phyloP scores from a whole-genome alignment of 352 stramenopile species.

The Globisporangium polare region DNA sequence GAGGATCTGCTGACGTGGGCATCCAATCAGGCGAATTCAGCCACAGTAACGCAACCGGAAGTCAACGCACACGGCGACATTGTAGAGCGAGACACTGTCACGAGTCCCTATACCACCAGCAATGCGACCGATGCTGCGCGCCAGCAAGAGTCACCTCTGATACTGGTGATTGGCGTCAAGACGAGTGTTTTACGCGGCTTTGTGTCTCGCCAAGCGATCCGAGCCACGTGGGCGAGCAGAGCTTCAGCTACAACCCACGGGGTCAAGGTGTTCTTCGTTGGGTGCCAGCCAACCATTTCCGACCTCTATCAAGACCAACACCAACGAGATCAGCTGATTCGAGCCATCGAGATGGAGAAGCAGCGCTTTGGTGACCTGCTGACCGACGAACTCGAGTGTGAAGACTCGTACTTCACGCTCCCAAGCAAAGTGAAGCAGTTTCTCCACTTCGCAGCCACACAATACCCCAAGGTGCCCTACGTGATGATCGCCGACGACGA shows the following conservation, averaged over 20 bases:
- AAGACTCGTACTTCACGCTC: slow-evolving; percentile 32
- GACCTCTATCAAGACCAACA: background rate
- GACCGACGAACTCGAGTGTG: slow-evolving; percentile 33
- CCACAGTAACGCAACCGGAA: background rate
- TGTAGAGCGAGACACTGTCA: background rate
- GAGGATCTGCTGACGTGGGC: slow-evolving; percentile 14
- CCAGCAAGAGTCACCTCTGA: background rate
- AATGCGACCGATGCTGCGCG: background rate
- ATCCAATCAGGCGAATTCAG: background rate
- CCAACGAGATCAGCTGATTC: slow-evolving; percentile 2
- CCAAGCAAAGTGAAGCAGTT: slow-evolving; percentile 38
- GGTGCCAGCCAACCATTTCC: slow-evolving; percentile 19
- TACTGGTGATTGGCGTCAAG: slow-evolving; percentile 51
- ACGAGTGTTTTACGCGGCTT: slow-evolving; percentile 30
- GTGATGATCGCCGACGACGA: slow-evolving; percentile 62
- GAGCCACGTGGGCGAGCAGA: slow-evolving; percentile 35
- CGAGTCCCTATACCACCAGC: background rate
- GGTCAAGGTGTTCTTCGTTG: slow-evolving; percentile 36
- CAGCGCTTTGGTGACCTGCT: slow-evolving; percentile 32
- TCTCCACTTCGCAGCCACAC: slow-evolving; percentile 19
- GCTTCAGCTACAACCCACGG: slow-evolving; percentile 10
- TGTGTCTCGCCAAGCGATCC: slow-evolving; percentile 27
- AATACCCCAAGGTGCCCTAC: slow-evolving; percentile 21
- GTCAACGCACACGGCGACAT: background rate
- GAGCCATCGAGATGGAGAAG: slow-evolving; percentile 27